Conservation (phyloP, 2,329 filamentous ascomycete genomes). For the Volutella citrinella region DNA sequence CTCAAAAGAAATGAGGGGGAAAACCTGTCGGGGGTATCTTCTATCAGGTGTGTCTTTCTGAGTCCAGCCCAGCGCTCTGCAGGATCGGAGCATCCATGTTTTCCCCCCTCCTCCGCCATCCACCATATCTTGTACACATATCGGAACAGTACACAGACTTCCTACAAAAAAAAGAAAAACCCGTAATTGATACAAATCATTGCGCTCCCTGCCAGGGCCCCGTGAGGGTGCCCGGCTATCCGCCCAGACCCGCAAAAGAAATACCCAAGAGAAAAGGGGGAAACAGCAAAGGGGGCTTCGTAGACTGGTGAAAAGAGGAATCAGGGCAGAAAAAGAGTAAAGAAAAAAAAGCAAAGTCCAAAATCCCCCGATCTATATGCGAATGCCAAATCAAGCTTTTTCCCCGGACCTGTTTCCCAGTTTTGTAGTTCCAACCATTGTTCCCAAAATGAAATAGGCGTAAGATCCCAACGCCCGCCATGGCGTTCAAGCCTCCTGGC, state of each 20-base stretch:
- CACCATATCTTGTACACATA: constrained; percentile 25
- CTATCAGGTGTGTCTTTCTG: constrained; percentile 25
- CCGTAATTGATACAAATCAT: constrained; percentile 14
- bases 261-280: constrained; percentile 13
- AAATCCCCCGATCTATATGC: constrained; percentile 27
- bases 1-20: constrained; percentile 18
- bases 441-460: constrained; percentile 14
- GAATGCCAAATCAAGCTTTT: constrained; percentile 21
- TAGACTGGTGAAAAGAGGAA: constrained; percentile 17
- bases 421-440: constrained; percentile 23
- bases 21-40: constrained; percentile 30
- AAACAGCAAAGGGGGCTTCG: constrained; percentile 16
- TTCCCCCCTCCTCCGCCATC: constrained; percentile 15
- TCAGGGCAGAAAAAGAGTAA: constrained; percentile 10
- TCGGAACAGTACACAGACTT: constrained; percentile 23
- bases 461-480: background rate
- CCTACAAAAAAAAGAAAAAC: constrained; percentile 10
- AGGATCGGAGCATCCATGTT: constrained; percentile 19
- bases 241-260: no score
- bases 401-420: constrained; percentile 22
- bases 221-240: constrained; percentile 7
- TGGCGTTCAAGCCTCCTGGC: no score
- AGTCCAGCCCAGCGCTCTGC: constrained; percentile 30
- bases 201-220: constrained; percentile 2
- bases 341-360: constrained; percentile 13